A percentile compares a stretch with the other conserved stretches of the same genome.
Evolutionary conservation across 805 yeast species (phyloP).

Genomic region (Torulaspora franciscae): DNA sequence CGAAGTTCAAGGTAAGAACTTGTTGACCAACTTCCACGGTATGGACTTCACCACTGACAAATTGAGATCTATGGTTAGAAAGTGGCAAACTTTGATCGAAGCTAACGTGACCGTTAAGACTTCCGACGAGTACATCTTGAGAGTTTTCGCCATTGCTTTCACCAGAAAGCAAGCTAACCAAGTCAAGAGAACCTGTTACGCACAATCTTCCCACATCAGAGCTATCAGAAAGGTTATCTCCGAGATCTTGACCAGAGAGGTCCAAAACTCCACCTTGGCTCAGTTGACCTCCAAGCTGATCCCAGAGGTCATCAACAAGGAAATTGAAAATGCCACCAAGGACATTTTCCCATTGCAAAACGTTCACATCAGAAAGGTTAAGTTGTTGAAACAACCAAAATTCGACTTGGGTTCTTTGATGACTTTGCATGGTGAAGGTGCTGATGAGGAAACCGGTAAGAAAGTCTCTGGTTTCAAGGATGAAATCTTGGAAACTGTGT

Average conservation of each 20-base stretch:
- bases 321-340: slow-evolving; percentile 93
- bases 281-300: slow-evolving; percentile 96
- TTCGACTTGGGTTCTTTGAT: slow-evolving; percentile 95
- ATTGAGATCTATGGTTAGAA: slow-evolving; percentile 95
- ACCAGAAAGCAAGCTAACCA: slow-evolving; percentile 97
- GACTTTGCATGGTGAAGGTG: slow-evolving; percentile 95
- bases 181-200: slow-evolving; percentile 95
- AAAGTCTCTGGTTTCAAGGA: slow-evolving; percentile 97
- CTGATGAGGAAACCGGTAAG: slow-evolving; percentile 96
- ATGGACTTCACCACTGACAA: slow-evolving; percentile 97
- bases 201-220: slow-evolving; percentile 96
- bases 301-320: slow-evolving; percentile 98
- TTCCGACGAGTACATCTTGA: slow-evolving; percentile 92
- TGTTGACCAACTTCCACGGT: slow-evolving; percentile 99
- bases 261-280: slow-evolving; percentile 87
- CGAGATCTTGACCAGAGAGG: slow-evolving; percentile 96
- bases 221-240: slow-evolving; percentile 95
- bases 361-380: slow-evolving; percentile 98
- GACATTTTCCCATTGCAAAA: slow-evolving; percentile 96
- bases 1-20: slow-evolving; percentile 98
- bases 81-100: slow-evolving; percentile 98
- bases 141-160: slow-evolving; percentile 97
- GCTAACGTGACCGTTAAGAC: slow-evolving; percentile 98
- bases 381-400: slow-evolving; percentile 97
- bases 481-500: slow-evolving; percentile 95